Base-by-base conservation (phyloP, 1,139 yeast genomes). In the Nakaseomyces bracarensis region DNA sequence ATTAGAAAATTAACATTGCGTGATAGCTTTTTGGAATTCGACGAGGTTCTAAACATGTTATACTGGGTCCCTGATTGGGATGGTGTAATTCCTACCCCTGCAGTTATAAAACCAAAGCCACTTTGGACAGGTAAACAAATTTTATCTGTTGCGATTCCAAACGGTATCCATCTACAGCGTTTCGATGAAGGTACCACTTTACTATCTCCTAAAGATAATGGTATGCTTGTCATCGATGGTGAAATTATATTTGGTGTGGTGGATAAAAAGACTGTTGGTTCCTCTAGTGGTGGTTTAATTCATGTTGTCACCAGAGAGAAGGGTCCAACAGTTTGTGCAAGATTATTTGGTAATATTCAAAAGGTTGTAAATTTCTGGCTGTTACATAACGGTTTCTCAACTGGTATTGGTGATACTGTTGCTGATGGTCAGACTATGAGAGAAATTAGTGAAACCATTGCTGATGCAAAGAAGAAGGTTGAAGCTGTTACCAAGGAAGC, bases 11-110 rank as follows among this genome's bases (percentile, higher is more conserved):
- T 91, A 84, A 89, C 98, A 0, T 70, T 85, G 50, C 80, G 96
- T 61, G 98, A 91, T 61, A 76, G 71, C 33, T 91, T 87, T 58
- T 71, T 93, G 47, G 96, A 85, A 52, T 85, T 81, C 60, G 95
- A 86, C 53, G 95, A 87, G 67, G 96, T 91, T 42, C 84, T 93
- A 93, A 91, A 91, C 61, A 84, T 91, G 71, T 72, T 91, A 51
- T 89, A 83, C 64, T 93, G 98, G 98, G 87, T 93, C 54, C 97
- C 97, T 28, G 82, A 82, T 53, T 91, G 99, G 99, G 96, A 91
- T 68, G 99, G 99, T 55, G 83, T 84, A 38, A 85, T 93, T 50
- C 98, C 98, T n/a, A 86, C 82, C 18, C 99, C 99, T 34, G 95
- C 96, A 1, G 79, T 91, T 45, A 59, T 86, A 45, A 91, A 89